These are phyloP conservation scores for Coemansia sp. DNA, from an alignment of 192 early-diverging fungal species.

Conservation along the genomic window DNA sequence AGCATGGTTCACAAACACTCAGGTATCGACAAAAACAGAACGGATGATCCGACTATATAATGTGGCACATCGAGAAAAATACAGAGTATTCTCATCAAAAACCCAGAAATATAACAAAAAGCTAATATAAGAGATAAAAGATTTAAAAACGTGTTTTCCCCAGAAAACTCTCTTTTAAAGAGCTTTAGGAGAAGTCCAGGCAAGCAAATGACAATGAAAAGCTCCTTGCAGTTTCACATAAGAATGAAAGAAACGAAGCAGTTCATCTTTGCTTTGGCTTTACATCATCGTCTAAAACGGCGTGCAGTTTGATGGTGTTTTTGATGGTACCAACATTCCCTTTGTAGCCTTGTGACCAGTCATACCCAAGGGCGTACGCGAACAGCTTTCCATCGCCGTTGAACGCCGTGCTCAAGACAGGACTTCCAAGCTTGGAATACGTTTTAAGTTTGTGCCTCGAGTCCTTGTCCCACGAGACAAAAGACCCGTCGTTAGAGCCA, in stretches of 20 bases:
- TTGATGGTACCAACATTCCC: constrained; percentile 59
- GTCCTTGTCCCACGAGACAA: constrained; percentile 96
- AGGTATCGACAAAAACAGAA: no score
- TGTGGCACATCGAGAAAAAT: background rate
- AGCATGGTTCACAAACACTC: no score
- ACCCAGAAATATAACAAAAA: background rate
- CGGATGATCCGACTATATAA: no score
- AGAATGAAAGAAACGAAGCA: constrained; percentile 30
- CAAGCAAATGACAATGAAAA: constrained; percentile 1
- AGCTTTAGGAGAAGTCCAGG: background rate
- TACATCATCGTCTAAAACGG: constrained; percentile 75
- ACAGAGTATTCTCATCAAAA: background rate
- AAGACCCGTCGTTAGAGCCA: constrained; percentile 80
- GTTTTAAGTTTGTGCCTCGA: constrained; percentile 81
- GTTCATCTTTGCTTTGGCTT: constrained; percentile 66
- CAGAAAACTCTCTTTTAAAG: background rate
- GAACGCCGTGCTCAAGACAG: constrained; percentile 76
- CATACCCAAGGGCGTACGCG: constrained; percentile 89
- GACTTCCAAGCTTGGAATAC: constrained; percentile 63
- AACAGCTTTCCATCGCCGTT: constrained; percentile 83
- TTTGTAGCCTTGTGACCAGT: constrained; percentile 82
- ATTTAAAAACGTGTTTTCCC: background rate
- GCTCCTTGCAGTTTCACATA: background rate
- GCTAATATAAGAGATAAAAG: background rate
- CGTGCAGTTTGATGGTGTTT: constrained; percentile 79